These are phyloP conservation scores for Diaporthe vexans DNA, from an alignment of 2,329 filamentous ascomycete species.

Conservation along the genomic window DNA sequence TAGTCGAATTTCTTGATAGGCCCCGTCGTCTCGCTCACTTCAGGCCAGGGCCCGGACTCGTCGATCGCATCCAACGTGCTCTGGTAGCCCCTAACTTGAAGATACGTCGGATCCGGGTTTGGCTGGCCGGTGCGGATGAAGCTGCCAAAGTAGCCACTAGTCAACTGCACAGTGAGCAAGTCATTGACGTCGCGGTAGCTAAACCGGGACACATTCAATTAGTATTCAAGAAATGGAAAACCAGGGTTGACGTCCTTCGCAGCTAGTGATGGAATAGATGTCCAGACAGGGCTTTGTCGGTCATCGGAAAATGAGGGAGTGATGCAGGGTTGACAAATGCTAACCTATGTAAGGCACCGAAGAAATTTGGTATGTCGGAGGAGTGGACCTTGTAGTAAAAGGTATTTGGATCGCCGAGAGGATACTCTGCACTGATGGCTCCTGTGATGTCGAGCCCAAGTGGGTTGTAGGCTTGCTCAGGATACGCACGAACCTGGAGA, in stretches of 20 bases:
- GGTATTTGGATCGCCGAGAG: constrained; percentile 1
- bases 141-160: constrained; percentile 11
- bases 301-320: neutral
- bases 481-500: constrained; percentile 7
- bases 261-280: neutral
- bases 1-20: constrained; percentile 7
- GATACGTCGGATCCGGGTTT: neutral
- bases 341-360: constrained; percentile 15
- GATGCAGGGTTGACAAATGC: no score
- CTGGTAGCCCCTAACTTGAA: constrained; percentile 7
- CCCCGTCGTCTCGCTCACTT: neutral
- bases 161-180: constrained; percentile 21
- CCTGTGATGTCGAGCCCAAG: constrained; percentile 11
- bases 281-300: no score
- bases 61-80: neutral
- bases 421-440: constrained; percentile 9
- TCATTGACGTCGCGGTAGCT: constrained; percentile 11
- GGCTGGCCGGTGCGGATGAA: constrained; percentile 19
- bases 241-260: neutral
- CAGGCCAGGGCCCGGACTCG: constrained; percentile 2
- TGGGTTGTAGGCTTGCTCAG: constrained; percentile 6
- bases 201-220: neutral
- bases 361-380: constrained; percentile 12
- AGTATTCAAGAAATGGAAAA: neutral
- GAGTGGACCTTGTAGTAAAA: constrained; percentile 18